These are phyloP conservation scores for Cystobasidiaceae sp. DNA, from an alignment of 1,284 basidiomycete species.

Conservation along the genomic window DNA sequence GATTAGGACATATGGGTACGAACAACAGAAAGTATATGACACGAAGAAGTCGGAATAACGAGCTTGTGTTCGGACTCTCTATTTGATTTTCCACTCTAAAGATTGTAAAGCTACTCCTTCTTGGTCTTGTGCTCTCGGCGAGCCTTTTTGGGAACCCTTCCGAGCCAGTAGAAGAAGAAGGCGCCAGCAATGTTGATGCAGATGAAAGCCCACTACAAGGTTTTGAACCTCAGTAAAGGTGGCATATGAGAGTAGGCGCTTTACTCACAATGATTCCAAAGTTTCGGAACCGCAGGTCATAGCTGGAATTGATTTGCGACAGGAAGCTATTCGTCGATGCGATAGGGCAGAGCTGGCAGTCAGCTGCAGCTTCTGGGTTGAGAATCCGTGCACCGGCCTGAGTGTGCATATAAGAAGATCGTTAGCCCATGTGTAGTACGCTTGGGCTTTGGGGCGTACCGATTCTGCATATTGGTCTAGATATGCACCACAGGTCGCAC, in stretches of 20 bases:
- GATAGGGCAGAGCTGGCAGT: slow-evolving; percentile 44
- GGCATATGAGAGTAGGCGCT: too few relatives aligned
- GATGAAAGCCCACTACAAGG: slow-evolving; percentile 62
- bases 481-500: slow-evolving; percentile 20
- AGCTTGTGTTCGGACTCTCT: too few relatives aligned
- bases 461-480: slow-evolving; percentile 2
- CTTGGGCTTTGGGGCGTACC: too few relatives aligned
- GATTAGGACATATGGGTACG: too few relatives aligned
- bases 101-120: slow-evolving; percentile 9
- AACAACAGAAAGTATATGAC: too few relatives aligned
- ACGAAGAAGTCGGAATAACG: too few relatives aligned
- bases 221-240: too few relatives aligned
- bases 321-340: slow-evolving; percentile 59
- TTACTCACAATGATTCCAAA: slow-evolving; percentile 30
- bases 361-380: slow-evolving; percentile 41
- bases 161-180: slow-evolving; percentile 30
- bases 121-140: slow-evolving; percentile 18
- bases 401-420: too few relatives aligned
- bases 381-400: slow-evolving; percentile 46
- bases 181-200: slow-evolving; percentile 53
- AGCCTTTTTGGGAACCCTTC: slow-evolving; percentile 32
- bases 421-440: too few relatives aligned
- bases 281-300: slow-evolving; percentile 49
- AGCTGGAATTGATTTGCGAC: slow-evolving; percentile 56
- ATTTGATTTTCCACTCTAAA: too few relatives aligned